Evolutionary conservation across 2,329 filamentous ascomycete genomes (phyloP).

Genomic region (Paecilomyces sp.): DNA sequence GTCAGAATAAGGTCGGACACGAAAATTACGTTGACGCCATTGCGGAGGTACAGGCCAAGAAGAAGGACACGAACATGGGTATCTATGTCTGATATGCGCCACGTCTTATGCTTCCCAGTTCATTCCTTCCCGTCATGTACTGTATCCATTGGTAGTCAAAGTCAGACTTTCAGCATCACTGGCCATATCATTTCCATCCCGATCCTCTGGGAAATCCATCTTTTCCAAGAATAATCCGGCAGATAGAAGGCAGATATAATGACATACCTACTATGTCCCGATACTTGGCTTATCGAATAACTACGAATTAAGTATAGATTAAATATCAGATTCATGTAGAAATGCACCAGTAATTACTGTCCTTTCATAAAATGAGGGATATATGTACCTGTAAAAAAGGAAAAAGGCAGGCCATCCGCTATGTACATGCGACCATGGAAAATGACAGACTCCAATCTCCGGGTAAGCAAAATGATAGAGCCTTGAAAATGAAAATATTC

Average conservation of each 20-base stretch:
- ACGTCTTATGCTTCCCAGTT: neutral
- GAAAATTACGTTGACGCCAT: constrained; percentile 99
- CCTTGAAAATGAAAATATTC: neutral
- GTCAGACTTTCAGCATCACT: neutral
- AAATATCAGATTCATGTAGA: neutral
- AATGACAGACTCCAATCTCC: neutral
- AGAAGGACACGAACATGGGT: constrained; percentile 65
- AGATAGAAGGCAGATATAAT: neutral
- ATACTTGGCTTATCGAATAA: neutral
- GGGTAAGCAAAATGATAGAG: neutral
- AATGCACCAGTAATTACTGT: neutral
- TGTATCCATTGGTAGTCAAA: constrained; percentile 6
- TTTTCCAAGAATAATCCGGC: neutral
- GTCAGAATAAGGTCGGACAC: constrained; percentile 93
- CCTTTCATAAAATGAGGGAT: neutral
- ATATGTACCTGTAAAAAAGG: neutral
- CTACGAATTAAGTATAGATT: neutral
- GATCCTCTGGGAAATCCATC: neutral
- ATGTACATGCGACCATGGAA: neutral
- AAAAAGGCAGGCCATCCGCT: neutral
- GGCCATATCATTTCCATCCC: neutral
- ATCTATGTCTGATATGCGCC: constrained; percentile 32
- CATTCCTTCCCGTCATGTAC: constrained; percentile 4
- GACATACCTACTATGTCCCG: neutral
- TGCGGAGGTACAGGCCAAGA: constrained; percentile 79